Evolutionary conservation across 805 yeast species (phyloP).

Genomic region (Kuraishia piskuri): DNA sequence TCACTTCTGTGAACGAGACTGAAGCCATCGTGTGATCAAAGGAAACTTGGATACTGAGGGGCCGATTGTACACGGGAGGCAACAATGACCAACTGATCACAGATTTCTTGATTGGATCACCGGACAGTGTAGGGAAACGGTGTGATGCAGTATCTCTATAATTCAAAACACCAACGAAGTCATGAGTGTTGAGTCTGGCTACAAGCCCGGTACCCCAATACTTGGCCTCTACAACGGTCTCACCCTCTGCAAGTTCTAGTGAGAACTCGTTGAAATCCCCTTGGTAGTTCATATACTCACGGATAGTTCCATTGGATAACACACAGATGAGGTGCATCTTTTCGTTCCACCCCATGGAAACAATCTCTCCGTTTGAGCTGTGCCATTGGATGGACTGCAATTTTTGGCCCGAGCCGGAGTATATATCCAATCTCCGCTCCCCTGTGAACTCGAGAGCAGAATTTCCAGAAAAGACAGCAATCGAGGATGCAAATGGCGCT

Average conservation of each 20-base stretch:
- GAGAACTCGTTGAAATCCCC: conserved; percentile 55
- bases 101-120: background rate
- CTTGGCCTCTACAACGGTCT: conserved; percentile 23
- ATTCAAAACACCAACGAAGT: conserved; percentile 30
- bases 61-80: background rate
- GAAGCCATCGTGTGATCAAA: background rate
- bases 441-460: conserved; percentile 2
- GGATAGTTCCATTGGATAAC: conserved; percentile 38
- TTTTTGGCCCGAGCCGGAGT: conserved; percentile 24
- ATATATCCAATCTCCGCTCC: conserved; percentile 17
- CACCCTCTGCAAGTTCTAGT: conserved; percentile 22
- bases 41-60: background rate
- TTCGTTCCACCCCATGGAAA: conserved; percentile 42
- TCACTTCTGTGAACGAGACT: conserved; percentile 7
- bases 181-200: conserved; percentile 28
- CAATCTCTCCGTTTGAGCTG: conserved; percentile 42
- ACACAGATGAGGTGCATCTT: conserved; percentile 51
- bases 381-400: conserved; percentile 29
- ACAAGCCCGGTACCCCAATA: conserved; percentile 37
- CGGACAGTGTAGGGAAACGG: background rate
- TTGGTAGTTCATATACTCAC: conserved; percentile 57
- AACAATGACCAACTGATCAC: conserved; percentile 11
- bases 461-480: conserved; percentile 38
- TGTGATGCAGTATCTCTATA: conserved; percentile 18
- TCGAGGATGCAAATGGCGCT: conserved; percentile 44